Evolutionary conservation across 257 asterid species (phyloP).

Genomic region (Solanum peruvianum): DNA sequence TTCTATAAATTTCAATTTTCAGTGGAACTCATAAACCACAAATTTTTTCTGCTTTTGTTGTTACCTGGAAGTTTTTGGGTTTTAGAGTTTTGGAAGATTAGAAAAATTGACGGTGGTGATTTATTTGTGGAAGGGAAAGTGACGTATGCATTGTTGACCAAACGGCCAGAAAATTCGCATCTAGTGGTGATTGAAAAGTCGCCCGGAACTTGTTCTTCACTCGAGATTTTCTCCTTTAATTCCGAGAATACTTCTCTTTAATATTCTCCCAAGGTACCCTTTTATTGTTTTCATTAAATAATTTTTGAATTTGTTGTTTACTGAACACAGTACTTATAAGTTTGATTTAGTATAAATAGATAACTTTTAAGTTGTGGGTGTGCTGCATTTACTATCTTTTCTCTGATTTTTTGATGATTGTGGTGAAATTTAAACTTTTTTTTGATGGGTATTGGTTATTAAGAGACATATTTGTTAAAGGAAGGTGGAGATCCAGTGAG

Average conservation of each 20-base stretch:
- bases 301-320: neutral
- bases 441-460: neutral
- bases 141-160: conserved; percentile 74
- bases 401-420: neutral
- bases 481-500: conserved; percentile 55
- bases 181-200: conserved; percentile 68
- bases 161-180: conserved; percentile 64
- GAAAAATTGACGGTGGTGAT: conserved; percentile 56
- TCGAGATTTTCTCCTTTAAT: conserved; percentile 80
- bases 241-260: conserved; percentile 47
- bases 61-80: neutral
- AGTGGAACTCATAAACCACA: no score
- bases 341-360: neutral
- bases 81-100: no score
- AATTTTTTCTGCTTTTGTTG: no score
- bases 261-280: conserved; percentile 55
- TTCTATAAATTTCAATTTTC: no score
- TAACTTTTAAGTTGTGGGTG: neutral
- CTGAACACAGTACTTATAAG: neutral
- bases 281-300: neutral
- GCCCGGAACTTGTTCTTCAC: conserved; percentile 31
- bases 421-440: neutral
- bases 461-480: conserved; percentile 59
- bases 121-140: conserved; percentile 45
- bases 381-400: neutral